These are phyloP conservation scores for Boletus sp. DNA, from an alignment of 768 basidiomycete species.

Conservation along the genomic window DNA sequence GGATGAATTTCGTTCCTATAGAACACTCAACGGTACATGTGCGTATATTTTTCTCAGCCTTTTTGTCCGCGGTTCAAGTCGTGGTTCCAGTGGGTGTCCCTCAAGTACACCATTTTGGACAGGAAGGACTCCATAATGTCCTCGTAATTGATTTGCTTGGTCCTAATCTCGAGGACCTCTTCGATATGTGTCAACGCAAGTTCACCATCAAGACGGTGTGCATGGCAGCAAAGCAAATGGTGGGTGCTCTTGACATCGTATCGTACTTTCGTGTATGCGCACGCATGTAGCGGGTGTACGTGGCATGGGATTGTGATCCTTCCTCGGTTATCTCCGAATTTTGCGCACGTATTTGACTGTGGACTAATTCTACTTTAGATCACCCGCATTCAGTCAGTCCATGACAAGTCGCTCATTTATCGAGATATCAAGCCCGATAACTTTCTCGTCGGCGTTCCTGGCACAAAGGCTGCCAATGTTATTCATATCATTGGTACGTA, in stretches of 20 bases:
- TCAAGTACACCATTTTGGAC: conserved; percentile 98
- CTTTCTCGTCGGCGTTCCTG: conserved; percentile 93
- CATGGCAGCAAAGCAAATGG: conserved; percentile 99
- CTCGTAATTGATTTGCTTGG: conserved; percentile 92
- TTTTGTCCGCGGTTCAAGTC: conserved; percentile 13
- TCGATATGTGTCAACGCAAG: conserved; percentile 98
- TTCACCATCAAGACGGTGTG: conserved; percentile 98
- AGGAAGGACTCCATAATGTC: conserved; percentile 97
- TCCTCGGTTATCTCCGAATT: conserved; percentile 6
- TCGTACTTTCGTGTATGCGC: background rate
- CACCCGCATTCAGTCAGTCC: conserved; percentile 93
- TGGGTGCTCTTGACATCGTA: conserved; percentile 35
- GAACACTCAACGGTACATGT: conserved; percentile 90
- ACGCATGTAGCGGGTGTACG: background rate
- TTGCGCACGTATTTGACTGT: background rate
- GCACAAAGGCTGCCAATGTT: conserved; percentile 84
- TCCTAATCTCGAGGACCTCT: conserved; percentile 96
- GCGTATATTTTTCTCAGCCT: conserved; percentile 32
- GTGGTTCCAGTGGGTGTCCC: conserved; percentile 78
- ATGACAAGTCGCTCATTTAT: conserved; percentile 98
- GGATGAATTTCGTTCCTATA: conserved; percentile 96
- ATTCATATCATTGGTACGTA: conserved; percentile 82
- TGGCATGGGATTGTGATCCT: background rate
- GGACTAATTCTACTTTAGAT: conserved; percentile 51
- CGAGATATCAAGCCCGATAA: conserved; percentile 99